A percentile compares a stretch with the other conserved stretches of the same genome.
Evolutionary conservation across 2,329 filamentous ascomycete species (phyloP).

Genomic region (Orbilia blumenaviensis): DNA sequence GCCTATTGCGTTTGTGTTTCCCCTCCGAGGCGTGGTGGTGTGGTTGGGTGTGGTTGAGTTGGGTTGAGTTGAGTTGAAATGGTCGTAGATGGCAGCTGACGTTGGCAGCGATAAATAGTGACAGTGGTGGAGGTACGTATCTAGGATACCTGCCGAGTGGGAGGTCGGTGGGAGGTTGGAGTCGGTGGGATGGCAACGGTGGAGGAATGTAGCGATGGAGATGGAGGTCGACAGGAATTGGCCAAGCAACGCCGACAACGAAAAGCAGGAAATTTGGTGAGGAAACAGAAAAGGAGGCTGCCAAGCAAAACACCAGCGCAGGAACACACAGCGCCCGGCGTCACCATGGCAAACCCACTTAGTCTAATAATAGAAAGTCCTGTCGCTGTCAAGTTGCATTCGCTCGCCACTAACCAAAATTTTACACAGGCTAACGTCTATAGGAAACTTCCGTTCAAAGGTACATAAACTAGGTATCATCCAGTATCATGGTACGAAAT

Average conservation of each 20-base stretch:
- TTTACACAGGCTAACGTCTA: neutral
- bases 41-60: neutral
- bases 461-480: neutral
- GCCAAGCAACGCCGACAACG: constrained; percentile 9
- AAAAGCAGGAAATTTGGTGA: constrained; percentile 21
- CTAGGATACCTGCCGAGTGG: neutral
- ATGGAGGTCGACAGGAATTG: constrained; percentile 21
- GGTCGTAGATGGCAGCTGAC: neutral
- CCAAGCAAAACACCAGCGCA: constrained; percentile 35
- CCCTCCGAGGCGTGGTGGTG: neutral
- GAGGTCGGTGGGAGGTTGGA: constrained; percentile 13
- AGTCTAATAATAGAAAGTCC: constrained; percentile 31
- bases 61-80: neutral
- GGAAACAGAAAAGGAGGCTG: constrained; percentile 15
- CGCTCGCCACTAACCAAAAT: constrained; percentile 2
- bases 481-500: constrained; percentile 1
- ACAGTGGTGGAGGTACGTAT: neutral
- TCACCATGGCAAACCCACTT: constrained; percentile 48
- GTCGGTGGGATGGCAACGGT: constrained; percentile 2
- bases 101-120: neutral
- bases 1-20: constrained; percentile 20
- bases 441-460: neutral
- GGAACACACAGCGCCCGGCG: constrained; percentile 13
- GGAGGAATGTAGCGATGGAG: constrained; percentile 12
- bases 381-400: constrained; percentile 22